Percentiles rank a stretch among this genome's conserved stretches.
phyloP scores from a whole-genome alignment of 1,284 basidiomycete genomes.

The Puccinia triticina region DNA sequence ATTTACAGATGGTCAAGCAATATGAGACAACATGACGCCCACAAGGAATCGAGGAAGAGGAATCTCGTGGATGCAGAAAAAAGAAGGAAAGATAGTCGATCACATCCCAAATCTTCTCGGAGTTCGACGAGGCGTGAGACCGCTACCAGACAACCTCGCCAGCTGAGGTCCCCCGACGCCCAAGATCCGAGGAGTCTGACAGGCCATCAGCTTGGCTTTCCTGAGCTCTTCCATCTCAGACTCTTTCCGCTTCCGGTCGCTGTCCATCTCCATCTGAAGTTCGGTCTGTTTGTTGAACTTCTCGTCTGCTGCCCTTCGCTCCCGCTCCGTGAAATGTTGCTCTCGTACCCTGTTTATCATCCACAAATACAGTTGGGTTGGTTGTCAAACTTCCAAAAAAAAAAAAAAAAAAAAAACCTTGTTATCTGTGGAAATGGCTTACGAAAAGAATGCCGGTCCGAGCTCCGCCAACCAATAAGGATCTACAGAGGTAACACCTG shows the following conservation, averaged over 20 bases:
- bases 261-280: constrained; percentile 67
- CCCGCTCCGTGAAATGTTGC: constrained; percentile 79
- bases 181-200: constrained; percentile 47
- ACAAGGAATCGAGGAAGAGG: too few species aligned
- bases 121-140: constrained; percentile 45
- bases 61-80: too few species aligned
- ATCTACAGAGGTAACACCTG: constrained; percentile 96
- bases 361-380: constrained; percentile 62
- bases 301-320: constrained; percentile 73
- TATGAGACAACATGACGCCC: not conserved
- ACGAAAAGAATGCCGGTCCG: constrained; percentile 53
- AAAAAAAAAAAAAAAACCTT: constrained; percentile 66
- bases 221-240: constrained; percentile 50
- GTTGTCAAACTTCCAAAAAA: constrained; percentile 85
- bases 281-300: constrained; percentile 88
- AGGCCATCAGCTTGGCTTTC: constrained; percentile 47
- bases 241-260: constrained; percentile 53
- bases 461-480: constrained; percentile 79
- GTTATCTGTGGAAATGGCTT: constrained; percentile 61
- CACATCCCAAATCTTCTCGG: constrained; percentile 51
- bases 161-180: constrained; percentile 48
- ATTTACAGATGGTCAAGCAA: not conserved
- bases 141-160: constrained; percentile 44
- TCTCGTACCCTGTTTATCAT: constrained; percentile 53
- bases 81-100: not conserved